Evolutionary conservation across 345 rosid species (phyloP), one percentile per base, ranked within the genome.

Genomic region (Conringia planisiliqua): DNA sequence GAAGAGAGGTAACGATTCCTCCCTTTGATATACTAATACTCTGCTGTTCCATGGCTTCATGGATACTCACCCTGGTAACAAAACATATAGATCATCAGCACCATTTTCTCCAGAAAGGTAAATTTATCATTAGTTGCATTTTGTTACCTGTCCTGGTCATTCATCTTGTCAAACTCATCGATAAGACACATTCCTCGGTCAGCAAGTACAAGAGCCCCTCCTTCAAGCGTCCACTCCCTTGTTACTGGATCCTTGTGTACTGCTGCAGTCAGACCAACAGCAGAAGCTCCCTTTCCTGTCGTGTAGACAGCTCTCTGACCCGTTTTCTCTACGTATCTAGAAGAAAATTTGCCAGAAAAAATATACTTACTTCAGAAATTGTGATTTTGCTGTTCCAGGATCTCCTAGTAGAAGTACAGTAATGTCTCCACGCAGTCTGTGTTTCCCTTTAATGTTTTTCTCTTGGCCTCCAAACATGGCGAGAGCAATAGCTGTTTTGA

Each of bases 241-340:
- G 99, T 95, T 66, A 95, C 96, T 39, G 99, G 99, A 71, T 95
- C 99, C 83, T 95, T 95, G 88, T 95, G 99, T 75, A 95, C 99
- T 35, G 99, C 99, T 73, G 97, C 97, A 32, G 99, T 95, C 29
- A 95, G 89, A 57, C 99, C 98, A 30, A 95, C 94, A 54, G 99
- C 99, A 64, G 99, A 95, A 68, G 98, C 99, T 76, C 99, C 99
- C 81, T 95, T 95, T 24, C 99, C 96, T 67, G 99, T 95, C 24
- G 99, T 95, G 81, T 95, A 95, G 32, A 95, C 98, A 71, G 98
- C 99, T 85, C 99, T 89, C 73, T 95, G 99, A 44, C 97, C 98
- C 57, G 99, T 95, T 86, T 95, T 92, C 82, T 95, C 99, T 52
- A 89, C 92, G 78, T 95, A 95, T 79, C 98, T 95, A 74, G 6